Evolutionary conservation across 805 yeast species (phyloP), one percentile per base, ranked within the genome.

Genomic region (Starmerella stigmatis): DNA sequence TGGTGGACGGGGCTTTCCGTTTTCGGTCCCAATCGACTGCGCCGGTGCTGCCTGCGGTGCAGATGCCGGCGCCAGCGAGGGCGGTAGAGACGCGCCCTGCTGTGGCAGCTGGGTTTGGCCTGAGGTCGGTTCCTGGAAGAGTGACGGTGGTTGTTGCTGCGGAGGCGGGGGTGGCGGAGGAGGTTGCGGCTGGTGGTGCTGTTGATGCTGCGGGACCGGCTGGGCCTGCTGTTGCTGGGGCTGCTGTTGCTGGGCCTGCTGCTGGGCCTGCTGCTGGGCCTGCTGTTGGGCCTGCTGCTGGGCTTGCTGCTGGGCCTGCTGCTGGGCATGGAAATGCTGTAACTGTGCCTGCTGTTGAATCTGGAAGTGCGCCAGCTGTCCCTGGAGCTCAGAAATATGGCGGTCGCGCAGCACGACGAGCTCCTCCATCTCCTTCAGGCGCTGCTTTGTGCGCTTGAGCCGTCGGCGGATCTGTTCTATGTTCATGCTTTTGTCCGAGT

Each of bases 381-480:
- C 38, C 34, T 64, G 61, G 43, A 74, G 54, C 35, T 60, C 57
- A 28, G 62, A 67, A 27, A 74, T 70, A 52, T 72, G 74, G 31
- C 58, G 62, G 52, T 72, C 72, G 51, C 70, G 69, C 33, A 63
- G 68, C 10, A 64, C 63, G 17, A 72, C 62, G 44, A 66, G 70
- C 26, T 59, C 60, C 47, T 67, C 70, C 41, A 71, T 68, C 52
- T 72, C 76, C 47, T 61, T 62, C 29, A 75, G 61, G 49, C 69
- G 64, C 37, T 61, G 62, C 47, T 70, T 71, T 42, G 72, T 58
- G 29, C 64, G 61, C 21, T 71, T 58, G 43, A 69, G 65, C 10
- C 63, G 52, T 26, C 64, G 54, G 37, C 64, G 60, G 34, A 60
- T 59, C 48, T 67, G 60, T 11, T 71, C 60, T 15, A 59, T 60